phyloP scores from a whole-genome alignment of 1,284 basidiomycete species.

The Vanrija humicola region DNA sequence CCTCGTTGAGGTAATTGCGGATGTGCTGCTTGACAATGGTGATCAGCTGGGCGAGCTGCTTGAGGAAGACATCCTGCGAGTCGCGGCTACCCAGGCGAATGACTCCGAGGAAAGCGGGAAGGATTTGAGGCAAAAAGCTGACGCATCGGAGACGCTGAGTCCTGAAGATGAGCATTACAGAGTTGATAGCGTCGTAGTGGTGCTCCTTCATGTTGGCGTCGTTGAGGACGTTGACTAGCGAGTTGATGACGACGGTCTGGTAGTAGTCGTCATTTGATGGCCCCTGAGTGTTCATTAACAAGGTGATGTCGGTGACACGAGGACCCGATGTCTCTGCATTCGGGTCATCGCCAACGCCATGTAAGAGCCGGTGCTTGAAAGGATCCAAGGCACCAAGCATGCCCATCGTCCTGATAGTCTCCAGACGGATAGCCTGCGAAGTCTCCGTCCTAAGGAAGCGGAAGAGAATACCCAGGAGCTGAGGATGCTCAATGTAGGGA shows the following conservation, averaged over 20 bases:
- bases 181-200: conserved; percentile 93
- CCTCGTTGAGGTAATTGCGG: conserved; percentile 79
- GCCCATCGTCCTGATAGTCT: conserved; percentile 88
- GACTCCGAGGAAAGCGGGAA: conserved; percentile 90
- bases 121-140: conserved; percentile 91
- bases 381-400: conserved; percentile 97
- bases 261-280: conserved; percentile 88
- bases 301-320: conserved; percentile 56
- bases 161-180: conserved; percentile 99
- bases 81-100: conserved; percentile 74
- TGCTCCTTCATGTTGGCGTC: conserved; percentile 80
- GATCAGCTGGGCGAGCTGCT: conserved; percentile 93
- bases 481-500: conserved; percentile 86
- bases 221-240: conserved; percentile 81
- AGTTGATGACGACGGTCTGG: conserved; percentile 91
- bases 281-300: conserved; percentile 56
- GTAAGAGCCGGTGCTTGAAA: conserved; percentile 83
- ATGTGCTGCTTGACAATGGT: conserved; percentile 98
- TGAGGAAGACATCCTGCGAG: conserved; percentile 89
- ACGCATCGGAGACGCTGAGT: conserved; percentile 97
- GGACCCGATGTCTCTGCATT: conserved; percentile 52
- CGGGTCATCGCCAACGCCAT: conserved; percentile 70
- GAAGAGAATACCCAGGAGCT: conserved; percentile 80
- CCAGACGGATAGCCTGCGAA: conserved; percentile 70
- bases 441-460: conserved; percentile 83